phyloP scores from a whole-genome alignment of 345 rosid species.

The Dipteronia sinensis region DNA sequence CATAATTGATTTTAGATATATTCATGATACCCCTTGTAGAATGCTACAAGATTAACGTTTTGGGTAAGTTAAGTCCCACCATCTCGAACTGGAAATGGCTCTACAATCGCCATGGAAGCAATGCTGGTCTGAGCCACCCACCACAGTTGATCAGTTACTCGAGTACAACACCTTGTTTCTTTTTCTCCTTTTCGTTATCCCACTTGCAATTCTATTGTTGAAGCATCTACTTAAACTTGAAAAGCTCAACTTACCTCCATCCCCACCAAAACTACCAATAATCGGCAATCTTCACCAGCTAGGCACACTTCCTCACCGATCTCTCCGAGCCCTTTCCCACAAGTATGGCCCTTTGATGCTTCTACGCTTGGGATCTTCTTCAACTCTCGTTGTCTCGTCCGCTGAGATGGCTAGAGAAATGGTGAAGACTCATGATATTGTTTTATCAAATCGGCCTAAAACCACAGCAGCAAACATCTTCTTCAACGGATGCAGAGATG shows the following conservation, averaged over 20 bases:
- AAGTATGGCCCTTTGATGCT: constrained; percentile 7
- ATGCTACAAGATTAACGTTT: too few relatives aligned
- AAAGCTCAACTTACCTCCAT: constrained; percentile 1
- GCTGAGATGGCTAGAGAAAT: constrained; percentile 20
- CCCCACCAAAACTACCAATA: neutral
- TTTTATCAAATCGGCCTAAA: constrained; percentile 2
- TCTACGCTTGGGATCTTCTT: neutral
- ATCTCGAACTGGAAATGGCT: too few relatives aligned
- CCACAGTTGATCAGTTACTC: too few relatives aligned
- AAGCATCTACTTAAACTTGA: neutral
- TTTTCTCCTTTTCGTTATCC: neutral
- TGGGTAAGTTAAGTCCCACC: too few relatives aligned
- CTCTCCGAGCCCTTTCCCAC: neutral
- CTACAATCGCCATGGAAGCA: too few relatives aligned
- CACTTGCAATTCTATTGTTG: neutral
- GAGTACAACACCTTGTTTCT: too few relatives aligned
- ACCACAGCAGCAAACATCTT: constrained; percentile 16
- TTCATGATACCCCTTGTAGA: too few relatives aligned
- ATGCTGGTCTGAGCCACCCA: too few relatives aligned
- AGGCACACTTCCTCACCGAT: neutral
- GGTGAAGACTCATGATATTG: neutral
- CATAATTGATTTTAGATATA: too few relatives aligned
- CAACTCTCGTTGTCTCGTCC: neutral
- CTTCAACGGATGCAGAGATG: constrained; percentile 17
- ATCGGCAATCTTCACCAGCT: neutral